Percentiles rank a stretch among this genome's conserved stretches.
Conservation (phyloP, 164 flowering plant species). For the Warburgia ugandensis region DNA sequence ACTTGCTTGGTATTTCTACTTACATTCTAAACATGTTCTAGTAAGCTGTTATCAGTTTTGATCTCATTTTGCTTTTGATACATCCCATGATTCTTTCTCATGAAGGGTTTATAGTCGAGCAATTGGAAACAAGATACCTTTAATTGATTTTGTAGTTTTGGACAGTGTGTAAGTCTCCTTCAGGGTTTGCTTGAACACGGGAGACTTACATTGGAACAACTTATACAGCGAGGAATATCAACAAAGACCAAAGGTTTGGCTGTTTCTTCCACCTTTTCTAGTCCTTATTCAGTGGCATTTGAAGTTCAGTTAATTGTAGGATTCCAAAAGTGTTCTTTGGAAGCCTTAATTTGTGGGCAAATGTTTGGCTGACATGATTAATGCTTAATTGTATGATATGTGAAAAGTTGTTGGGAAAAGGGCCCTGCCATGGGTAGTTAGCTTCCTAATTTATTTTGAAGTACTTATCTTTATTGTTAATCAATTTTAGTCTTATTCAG, state of each 20-base stretch:
- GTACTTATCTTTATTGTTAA: neutral
- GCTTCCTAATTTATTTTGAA: neutral
- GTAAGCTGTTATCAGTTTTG: neutral
- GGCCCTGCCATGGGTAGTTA: too few relatives aligned
- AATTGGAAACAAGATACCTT: neutral
- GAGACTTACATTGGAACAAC: constrained; percentile 67
- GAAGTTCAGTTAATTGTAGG: neutral
- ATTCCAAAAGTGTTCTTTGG: neutral
- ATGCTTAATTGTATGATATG: neutral
- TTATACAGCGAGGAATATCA: constrained; percentile 38
- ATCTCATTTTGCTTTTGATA: neutral
- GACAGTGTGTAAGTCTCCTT: constrained; percentile 51
- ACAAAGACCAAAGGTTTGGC: constrained; percentile 25
- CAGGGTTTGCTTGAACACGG: constrained; percentile 80
- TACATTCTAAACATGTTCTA: neutral
- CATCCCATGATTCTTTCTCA: neutral
- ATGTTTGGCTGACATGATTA: neutral
- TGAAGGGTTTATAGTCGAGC: neutral
- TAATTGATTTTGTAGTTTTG: constrained; percentile 2
- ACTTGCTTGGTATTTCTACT: neutral
- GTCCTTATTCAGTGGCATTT: neutral
- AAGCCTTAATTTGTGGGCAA: neutral
- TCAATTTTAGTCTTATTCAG: constrained; percentile 19
- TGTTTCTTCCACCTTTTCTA: neutral
- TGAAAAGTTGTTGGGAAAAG: neutral